These are phyloP conservation scores for Eucalyptus erythrocorys DNA, from an alignment of 345 rosid genomes.

Conservation along the genomic window DNA sequence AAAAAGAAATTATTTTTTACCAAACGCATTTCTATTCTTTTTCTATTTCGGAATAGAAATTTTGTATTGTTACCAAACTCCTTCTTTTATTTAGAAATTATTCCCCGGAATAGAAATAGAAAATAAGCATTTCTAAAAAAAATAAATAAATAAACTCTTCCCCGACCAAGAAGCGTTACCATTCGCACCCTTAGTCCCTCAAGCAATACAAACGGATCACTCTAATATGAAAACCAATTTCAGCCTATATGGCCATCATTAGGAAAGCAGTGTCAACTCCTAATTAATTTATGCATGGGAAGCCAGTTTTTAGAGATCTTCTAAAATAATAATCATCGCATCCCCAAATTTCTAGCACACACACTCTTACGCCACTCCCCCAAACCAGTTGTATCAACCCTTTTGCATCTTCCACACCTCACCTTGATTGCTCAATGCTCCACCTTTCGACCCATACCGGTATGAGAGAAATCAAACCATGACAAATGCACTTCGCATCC, in stretches of 20 bases:
- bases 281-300: background rate
- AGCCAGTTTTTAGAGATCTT: background rate
- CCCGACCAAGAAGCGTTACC: no score
- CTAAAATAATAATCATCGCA: background rate
- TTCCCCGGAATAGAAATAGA: no score
- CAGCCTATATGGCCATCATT: rapidly evolving
- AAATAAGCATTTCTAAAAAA: no score
- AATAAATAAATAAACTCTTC: no score
- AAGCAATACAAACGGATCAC: background rate
- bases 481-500: background rate
- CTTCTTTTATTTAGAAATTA: no score
- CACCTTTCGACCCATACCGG: rapidly evolving
- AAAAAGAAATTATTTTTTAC: no score
- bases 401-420: background rate
- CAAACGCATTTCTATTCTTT: no score
- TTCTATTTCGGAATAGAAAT: no score
- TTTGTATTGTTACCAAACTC: no score
- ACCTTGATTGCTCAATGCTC: background rate
- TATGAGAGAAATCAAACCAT: background rate
- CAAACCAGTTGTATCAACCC: background rate
- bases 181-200: background rate
- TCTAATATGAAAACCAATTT: background rate
- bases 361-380: rapidly evolving
- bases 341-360: rapidly evolving
- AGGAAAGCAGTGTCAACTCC: rapidly evolving